Percentiles rank a stretch among this genome's conserved stretches.
phyloP scores from a whole-genome alignment of 768 basidiomycete species.

The Serendipita sp. region DNA sequence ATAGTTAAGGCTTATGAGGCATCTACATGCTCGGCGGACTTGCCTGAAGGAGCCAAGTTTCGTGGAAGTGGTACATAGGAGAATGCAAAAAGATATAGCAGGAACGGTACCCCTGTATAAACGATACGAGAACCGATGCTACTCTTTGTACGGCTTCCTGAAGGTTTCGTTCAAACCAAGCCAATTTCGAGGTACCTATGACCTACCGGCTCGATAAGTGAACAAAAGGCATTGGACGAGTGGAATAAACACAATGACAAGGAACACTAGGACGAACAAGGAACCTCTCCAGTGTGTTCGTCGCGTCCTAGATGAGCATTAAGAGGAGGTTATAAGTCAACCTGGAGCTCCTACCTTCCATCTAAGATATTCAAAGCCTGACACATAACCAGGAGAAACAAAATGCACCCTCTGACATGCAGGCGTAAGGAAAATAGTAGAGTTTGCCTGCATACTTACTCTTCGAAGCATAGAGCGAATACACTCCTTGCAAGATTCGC shows the following conservation, averaged over 20 bases:
- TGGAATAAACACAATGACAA: constrained; percentile 19
- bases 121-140: constrained; percentile 11
- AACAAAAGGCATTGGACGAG: constrained; percentile 17
- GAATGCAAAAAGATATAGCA: constrained; percentile 38
- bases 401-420: constrained; percentile 29
- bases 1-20: constrained; percentile 3
- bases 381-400: constrained; percentile 57
- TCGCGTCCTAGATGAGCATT: constrained; percentile 30
- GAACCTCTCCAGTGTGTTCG: constrained; percentile 54
- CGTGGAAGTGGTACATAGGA: constrained; percentile 52
- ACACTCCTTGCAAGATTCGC: constrained; percentile 37
- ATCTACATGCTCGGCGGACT: too few relatives aligned
- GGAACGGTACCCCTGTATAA: constrained; percentile 34
- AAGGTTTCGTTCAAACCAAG: not conserved
- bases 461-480: constrained; percentile 59
- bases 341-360: constrained; percentile 27
- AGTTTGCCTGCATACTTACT: constrained; percentile 16
- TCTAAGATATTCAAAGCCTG: constrained; percentile 44
- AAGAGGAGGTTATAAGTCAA: not conserved
- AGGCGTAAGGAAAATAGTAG: not conserved
- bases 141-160: too few relatives aligned
- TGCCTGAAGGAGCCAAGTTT: constrained; percentile 15
- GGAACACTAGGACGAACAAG: constrained; percentile 37
- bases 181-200: not conserved
- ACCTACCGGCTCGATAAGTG: constrained; percentile 12